Evolutionary conservation across 78 protist species (phyloP).

Genomic region (Mastigamoeba balamuthi): DNA sequence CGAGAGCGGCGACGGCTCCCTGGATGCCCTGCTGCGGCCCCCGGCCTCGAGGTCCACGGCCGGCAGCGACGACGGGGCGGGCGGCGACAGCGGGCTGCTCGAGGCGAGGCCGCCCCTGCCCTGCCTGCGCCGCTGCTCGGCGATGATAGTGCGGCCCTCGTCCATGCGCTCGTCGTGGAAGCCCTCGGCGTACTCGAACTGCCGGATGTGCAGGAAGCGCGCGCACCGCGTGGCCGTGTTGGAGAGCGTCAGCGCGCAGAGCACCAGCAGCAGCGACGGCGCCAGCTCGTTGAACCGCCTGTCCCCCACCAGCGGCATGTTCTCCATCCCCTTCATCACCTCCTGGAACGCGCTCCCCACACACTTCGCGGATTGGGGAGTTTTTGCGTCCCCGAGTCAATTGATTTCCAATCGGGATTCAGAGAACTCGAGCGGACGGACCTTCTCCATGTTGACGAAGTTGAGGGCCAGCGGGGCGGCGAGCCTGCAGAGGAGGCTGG

Average conservation of each 20-base stretch:
- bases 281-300: neutral
- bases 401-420: neutral
- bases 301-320: neutral
- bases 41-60: too few species aligned
- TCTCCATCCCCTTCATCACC: neutral
- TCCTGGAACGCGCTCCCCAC: neutral
- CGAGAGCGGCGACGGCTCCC: too few species aligned
- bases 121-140: too few species aligned
- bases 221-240: neutral
- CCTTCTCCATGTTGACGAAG: neutral
- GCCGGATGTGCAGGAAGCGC: neutral
- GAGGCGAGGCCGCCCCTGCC: too few species aligned
- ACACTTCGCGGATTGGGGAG: neutral
- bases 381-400: neutral
- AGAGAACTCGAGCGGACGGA: too few species aligned
- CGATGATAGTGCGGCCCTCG: too few species aligned
- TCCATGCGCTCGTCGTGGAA: neutral
- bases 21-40: too few species aligned
- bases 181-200: neutral
- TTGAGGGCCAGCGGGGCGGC: constrained; percentile 4
- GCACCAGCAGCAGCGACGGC: neutral
- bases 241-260: neutral
- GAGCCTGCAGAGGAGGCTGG: neutral
- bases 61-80: too few species aligned
- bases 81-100: too few species aligned